Conservation (phyloP, 352 stramenopile genomes). For the Pythium rhizo-oryzae region DNA sequence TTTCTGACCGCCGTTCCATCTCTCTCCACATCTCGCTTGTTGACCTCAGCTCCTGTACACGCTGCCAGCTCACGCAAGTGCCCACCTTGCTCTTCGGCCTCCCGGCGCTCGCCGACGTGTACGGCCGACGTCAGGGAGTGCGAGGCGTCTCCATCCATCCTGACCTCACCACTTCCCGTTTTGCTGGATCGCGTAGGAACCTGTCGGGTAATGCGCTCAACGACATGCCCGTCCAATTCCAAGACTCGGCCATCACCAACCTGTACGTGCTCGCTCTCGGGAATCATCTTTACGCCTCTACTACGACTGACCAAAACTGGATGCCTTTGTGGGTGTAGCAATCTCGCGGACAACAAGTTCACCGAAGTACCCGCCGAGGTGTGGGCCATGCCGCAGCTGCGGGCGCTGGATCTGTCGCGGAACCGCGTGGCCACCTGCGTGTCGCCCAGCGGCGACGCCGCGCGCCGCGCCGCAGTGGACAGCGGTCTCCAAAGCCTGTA, state of each 20-base stretch:
- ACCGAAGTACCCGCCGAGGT: slow-evolving; percentile 24
- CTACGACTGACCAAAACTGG: not conserved
- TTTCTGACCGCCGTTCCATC: not conserved
- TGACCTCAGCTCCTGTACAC: slow-evolving; percentile 35
- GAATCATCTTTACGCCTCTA: not conserved
- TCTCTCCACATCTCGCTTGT: not conserved
- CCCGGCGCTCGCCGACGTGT: slow-evolving; percentile 36
- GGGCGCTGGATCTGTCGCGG: slow-evolving; percentile 31
- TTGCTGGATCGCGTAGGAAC: not conserved
- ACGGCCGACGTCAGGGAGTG: not conserved
- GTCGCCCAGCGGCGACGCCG: slow-evolving; percentile 3
- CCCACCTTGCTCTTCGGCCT: slow-evolving; percentile 39
- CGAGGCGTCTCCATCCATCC: not conserved
- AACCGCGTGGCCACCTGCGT: slow-evolving; percentile 34
- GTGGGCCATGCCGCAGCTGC: slow-evolving; percentile 38
- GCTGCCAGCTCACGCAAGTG: slow-evolving; percentile 40
- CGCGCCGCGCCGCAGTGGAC: not conserved
- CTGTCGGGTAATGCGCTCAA: slow-evolving; percentile 34
- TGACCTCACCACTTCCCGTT: too few species aligned
- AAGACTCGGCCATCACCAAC: slow-evolving; percentile 35
- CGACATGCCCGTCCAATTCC: slow-evolving; percentile 37
- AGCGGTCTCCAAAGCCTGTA: slow-evolving; percentile 24
- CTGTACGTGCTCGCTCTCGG: slow-evolving; percentile 31
- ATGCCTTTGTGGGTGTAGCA: slow-evolving; percentile 16
- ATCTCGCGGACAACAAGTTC: slow-evolving; percentile 39